Base-by-base conservation (phyloP, 306 rosid genomes). In the Lablab purpureus region DNA sequence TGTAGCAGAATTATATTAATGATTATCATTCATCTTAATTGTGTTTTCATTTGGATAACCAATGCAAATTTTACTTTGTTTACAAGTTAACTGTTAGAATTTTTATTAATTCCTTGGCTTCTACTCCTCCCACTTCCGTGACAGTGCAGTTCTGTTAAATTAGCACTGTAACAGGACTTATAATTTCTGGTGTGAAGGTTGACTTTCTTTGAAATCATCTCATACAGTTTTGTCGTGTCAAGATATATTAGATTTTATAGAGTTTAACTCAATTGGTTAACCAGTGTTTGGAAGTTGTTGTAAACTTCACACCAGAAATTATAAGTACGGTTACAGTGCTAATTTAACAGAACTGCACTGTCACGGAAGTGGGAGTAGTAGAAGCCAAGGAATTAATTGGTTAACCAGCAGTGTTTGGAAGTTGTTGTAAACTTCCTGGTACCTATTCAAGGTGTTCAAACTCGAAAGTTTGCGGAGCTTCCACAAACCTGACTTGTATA, bases 41-140 rank as follows among this genome's bases (percentile, higher is more conserved):
- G 11, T 54, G 60, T 36, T 56, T 47, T 47, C 17, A 73, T 83
- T 72, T 47, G 21, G 23, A 46, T 46, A 49, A 47, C 47, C 67
- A 32, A 54, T 54, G 43, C 45, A 32, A 47, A 64, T 6, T 70
- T 27, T 10, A 18, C 55, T 40, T 28, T 11, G 49, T 11, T 10
- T 43, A 43, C 4, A 12, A 49, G n/a, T 27, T 25, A 46, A 28
- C 27, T 9, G 21, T 22, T 21, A 14, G 23, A 21, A 23, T 14
- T 32, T 41, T 68, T 9, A 56, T 68, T 9, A 56, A 67, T 30
- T 45, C 14, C 8, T 36, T 59, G 21, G 21, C 23, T 69, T 2
- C 30, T 28, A 4, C 74, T 51, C 19, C 7, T n/a, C 71, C 2
- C 5, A 15, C 22, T 27, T 68, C 56, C 30, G 10, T 68, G 27